A percentile compares a stretch with the other conserved stretches of the same genome.
These are phyloP conservation scores for Kwoniella botswanensis DNA, from an alignment of 768 basidiomycete species.

Conservation along the genomic window DNA sequence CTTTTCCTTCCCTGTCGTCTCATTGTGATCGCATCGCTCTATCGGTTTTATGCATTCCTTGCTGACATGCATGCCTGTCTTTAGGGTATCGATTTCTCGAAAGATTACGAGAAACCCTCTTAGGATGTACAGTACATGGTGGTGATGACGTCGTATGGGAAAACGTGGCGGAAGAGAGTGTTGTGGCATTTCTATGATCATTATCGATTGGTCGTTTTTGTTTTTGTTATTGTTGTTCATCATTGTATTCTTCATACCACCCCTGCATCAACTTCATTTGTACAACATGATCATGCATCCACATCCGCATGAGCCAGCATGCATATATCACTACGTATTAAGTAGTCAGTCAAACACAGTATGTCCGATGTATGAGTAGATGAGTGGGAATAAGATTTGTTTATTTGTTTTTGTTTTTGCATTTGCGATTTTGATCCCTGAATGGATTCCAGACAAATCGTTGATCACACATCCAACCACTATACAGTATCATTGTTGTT, in stretches of 20 bases:
- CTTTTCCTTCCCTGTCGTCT: background rate
- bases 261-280: background rate
- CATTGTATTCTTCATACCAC: background rate
- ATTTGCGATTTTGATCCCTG: constrained; percentile 7
- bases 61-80: constrained; percentile 2
- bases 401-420: constrained; percentile 13
- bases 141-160: constrained; percentile 10
- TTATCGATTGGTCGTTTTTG: background rate
- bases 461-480: background rate
- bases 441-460: constrained; percentile 4
- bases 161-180: constrained; percentile 1
- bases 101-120: constrained; percentile 35
- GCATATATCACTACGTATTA: background rate
- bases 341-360: too few relatives aligned
- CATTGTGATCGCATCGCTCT: background rate
- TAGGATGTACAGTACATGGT: background rate
- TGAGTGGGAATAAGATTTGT: background rate
- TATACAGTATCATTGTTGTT: background rate
- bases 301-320: background rate
- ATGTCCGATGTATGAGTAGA: too few relatives aligned
- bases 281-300: background rate
- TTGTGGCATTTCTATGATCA: constrained; percentile 1
- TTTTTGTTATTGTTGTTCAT: constrained; percentile 3
- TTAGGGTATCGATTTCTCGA: constrained; percentile 43
- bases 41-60: background rate